These are phyloP conservation scores for Kurtzmaniella quercitrusa DNA, from an alignment of 1,139 yeast species.

Conservation along the genomic window DNA sequence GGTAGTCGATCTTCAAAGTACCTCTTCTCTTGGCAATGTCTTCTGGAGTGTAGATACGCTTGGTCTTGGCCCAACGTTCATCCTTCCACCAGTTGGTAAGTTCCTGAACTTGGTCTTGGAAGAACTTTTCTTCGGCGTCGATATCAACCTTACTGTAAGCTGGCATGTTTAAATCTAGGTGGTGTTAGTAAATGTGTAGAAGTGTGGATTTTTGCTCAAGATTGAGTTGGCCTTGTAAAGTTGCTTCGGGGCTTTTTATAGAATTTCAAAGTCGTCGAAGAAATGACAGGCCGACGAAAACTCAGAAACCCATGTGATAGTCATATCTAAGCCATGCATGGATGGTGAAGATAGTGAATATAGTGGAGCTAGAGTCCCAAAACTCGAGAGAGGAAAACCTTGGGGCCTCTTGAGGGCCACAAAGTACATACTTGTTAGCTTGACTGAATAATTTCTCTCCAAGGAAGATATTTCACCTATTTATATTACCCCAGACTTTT, in stretches of 20 bases:
- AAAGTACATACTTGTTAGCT: constrained; percentile 1
- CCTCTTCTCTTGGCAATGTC: constrained; percentile 91
- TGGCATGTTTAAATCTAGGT: constrained; percentile 26
- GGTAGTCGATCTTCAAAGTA: constrained; percentile 60
- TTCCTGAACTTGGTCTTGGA: constrained; percentile 65
- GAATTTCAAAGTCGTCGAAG: background rate
- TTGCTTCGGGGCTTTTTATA: background rate
- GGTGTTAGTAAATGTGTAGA: background rate
- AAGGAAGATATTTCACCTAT: constrained; percentile 2
- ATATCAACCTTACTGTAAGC: constrained; percentile 49
- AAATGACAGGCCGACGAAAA: background rate
- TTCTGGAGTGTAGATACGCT: constrained; percentile 83
- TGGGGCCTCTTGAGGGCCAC: background rate
- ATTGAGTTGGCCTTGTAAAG: too few species aligned
- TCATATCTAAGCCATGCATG: too few species aligned
- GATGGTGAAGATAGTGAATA: too few species aligned
- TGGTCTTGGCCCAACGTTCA: constrained; percentile 87
- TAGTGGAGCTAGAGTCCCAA: too few species aligned
- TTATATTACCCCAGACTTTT: constrained; percentile 9
- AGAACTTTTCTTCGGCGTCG: constrained; percentile 59
- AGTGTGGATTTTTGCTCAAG: too few species aligned
- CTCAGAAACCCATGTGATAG: background rate
- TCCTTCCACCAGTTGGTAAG: constrained; percentile 88
- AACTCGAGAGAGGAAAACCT: too few species aligned
- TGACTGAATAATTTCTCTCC: background rate